These are phyloP conservation scores for Daldinia childiae DNA, from an alignment of 495 filamentous ascomycete genomes.

Conservation along the genomic window DNA sequence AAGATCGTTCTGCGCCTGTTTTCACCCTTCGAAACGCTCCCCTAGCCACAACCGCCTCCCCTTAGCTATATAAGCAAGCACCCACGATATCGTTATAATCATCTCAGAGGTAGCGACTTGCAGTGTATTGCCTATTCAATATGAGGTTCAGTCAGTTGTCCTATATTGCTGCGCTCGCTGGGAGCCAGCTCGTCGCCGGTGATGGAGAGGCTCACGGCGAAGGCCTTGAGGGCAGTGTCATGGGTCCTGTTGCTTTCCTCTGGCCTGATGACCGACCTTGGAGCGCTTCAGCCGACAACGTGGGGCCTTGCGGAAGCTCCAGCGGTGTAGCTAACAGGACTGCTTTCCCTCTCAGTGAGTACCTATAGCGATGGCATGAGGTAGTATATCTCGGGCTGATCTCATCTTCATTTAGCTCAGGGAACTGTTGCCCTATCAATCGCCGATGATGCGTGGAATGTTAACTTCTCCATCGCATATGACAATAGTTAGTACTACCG, in stretches of 20 bases:
- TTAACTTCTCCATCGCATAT: constrained; percentile 59
- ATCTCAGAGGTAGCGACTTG: background rate
- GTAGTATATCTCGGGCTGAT: constrained; percentile 12
- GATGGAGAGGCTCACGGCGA: constrained; percentile 42
- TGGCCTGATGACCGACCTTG: constrained; percentile 62
- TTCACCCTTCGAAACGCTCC: constrained; percentile 16
- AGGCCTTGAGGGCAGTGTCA: constrained; percentile 47
- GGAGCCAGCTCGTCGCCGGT: constrained; percentile 26
- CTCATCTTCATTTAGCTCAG: constrained; percentile 29
- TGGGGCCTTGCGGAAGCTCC: constrained; percentile 57
- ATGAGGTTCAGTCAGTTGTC: constrained; percentile 41
- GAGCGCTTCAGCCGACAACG: constrained; percentile 57
- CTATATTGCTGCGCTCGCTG: constrained; percentile 28
- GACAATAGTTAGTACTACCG: constrained; percentile 49
- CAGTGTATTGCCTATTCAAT: constrained; percentile 18
- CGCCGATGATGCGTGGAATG: constrained; percentile 58
- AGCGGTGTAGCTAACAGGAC: constrained; percentile 54
- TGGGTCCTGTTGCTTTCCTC: constrained; percentile 64
- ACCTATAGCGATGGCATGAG: background rate
- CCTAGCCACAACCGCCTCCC: constrained; percentile 21
- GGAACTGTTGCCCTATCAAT: constrained; percentile 49
- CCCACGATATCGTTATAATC: constrained; percentile 7
- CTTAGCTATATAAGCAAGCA: constrained; percentile 13
- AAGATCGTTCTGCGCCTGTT: constrained; percentile 23
- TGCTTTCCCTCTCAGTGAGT: constrained; percentile 52